A percentile compares a stretch with the other conserved stretches of the same genome.
These are phyloP conservation scores for Nicotiana knightiana DNA, from an alignment of 257 asterid species.

Conservation along the genomic window DNA sequence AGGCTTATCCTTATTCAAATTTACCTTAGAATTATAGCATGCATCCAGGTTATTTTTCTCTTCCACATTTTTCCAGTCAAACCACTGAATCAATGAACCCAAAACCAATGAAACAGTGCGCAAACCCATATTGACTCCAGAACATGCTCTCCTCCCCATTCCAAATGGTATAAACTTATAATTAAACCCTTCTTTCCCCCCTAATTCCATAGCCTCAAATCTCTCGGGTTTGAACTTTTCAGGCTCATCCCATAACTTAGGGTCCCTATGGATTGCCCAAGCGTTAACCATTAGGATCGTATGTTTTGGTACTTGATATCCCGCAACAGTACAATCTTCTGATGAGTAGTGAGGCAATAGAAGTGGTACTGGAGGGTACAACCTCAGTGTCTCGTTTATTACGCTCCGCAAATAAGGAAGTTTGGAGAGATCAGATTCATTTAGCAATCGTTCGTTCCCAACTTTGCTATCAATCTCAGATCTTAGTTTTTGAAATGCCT, in stretches of 20 bases:
- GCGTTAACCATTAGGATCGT: conserved; percentile 43
- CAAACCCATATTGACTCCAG: conserved; percentile 41
- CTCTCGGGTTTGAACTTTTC: conserved; percentile 43
- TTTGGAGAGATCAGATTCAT: conserved; percentile 38
- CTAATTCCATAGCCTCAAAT: conserved; percentile 20
- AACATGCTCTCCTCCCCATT: conserved; percentile 54
- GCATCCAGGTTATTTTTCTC: conserved; percentile 16
- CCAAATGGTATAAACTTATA: conserved; percentile 45
- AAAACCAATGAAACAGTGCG: conserved; percentile 34
- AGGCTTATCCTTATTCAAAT: conserved; percentile 28
- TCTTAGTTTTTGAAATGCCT: conserved; percentile 27
- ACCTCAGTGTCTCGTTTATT: conserved; percentile 44
- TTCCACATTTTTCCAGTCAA: conserved; percentile 35
- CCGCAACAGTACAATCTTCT: conserved; percentile 28
- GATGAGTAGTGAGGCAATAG: conserved; percentile 45
- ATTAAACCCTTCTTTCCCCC: conserved; percentile 22
- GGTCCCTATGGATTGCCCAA: conserved; percentile 55
- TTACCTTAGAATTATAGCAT: neutral
- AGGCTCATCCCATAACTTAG: conserved; percentile 45
- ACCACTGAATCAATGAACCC: conserved; percentile 52
- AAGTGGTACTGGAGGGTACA: conserved; percentile 43
- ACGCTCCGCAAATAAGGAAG: conserved; percentile 48
- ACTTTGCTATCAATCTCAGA: conserved; percentile 40
- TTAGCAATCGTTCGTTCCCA: conserved; percentile 33
- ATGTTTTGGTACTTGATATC: conserved; percentile 34